Conservation (phyloP, 2,329 filamentous ascomycete species). For the Neonectria ditissima region DNA sequence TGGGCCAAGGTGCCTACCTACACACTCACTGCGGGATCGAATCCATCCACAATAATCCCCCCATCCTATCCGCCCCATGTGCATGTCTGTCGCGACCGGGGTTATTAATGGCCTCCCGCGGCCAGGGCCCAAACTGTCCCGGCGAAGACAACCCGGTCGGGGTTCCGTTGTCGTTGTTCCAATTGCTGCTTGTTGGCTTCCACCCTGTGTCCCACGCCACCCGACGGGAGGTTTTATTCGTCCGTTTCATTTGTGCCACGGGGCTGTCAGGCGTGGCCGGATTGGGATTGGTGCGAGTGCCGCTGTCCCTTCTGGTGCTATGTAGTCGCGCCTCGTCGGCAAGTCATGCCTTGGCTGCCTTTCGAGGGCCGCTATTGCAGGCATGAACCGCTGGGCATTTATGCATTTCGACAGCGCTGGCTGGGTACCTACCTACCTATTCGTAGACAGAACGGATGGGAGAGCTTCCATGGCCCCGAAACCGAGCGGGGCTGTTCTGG, state of each 20-base stretch:
- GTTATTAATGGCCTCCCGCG: conserved; percentile 28
- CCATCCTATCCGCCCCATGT: conserved; percentile 27
- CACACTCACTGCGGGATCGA: conserved; percentile 1
- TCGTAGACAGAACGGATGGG: too few relatives aligned
- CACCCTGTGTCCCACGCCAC: background rate
- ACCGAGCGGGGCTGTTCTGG: background rate
- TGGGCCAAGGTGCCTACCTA: background rate
- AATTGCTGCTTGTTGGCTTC: background rate
- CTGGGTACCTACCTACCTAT: too few relatives aligned
- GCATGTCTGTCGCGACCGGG: conserved; percentile 28
- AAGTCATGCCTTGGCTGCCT: conserved; percentile 3
- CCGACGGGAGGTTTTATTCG: conserved; percentile 3
- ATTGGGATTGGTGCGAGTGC: background rate
- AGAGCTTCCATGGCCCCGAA: background rate
- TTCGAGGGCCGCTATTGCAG: background rate
- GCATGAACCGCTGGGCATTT: conserved; percentile 15
- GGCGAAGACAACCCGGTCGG: conserved; percentile 31
- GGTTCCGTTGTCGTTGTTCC: conserved; percentile 19
- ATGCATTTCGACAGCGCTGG: conserved; percentile 2
- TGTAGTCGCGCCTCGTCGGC: conserved; percentile 2
- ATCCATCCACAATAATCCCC: conserved; percentile 33
- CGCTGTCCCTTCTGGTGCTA: conserved; percentile 3
- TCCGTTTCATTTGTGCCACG: conserved; percentile 18
- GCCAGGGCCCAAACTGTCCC: conserved; percentile 30
- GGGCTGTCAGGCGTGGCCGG: conserved; percentile 1